Conservation (phyloP, 2,329 filamentous ascomycete genomes). For the Ceratocystis lukuohia region DNA sequence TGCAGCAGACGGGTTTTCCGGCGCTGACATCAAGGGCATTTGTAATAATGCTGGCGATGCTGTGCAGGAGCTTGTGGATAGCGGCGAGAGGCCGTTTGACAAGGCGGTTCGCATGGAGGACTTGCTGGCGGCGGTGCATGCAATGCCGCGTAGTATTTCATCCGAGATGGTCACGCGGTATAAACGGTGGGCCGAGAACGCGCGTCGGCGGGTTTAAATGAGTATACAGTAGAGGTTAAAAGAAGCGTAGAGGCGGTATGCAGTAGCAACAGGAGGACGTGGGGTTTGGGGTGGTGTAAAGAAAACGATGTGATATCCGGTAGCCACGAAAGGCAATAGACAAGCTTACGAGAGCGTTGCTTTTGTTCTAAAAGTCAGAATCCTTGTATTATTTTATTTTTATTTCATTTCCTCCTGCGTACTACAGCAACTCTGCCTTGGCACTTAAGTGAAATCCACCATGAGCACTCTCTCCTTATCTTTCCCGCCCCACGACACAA, state of each 20-base stretch:
- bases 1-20: conserved; percentile 64
- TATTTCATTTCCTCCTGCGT: neutral
- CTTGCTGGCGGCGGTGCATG: conserved; percentile 7
- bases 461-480: too few relatives aligned
- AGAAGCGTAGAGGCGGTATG: neutral
- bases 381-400: neutral
- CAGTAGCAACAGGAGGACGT: neutral
- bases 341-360: neutral
- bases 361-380: neutral
- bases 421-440: too few relatives aligned
- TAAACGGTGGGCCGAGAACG: conserved; percentile 13
- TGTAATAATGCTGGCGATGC: conserved; percentile 35
- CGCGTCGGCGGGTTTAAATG: conserved; percentile 17
- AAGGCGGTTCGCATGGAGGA: conserved; percentile 16
- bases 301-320: neutral
- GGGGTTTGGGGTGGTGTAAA: neutral
- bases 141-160: conserved; percentile 17
- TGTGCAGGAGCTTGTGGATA: conserved; percentile 28
- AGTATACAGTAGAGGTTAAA: conserved; percentile 15
- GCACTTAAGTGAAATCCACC: too few relatives aligned
- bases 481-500: too few relatives aligned
- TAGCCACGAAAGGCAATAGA: neutral
- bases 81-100: conserved; percentile 16
- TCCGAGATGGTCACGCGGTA: conserved; percentile 16
- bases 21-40: conserved; percentile 59